Percentiles rank a stretch among this genome's conserved stretches.
Conservation (phyloP, 768 basidiomycete genomes). For the Austroboletus eburneus region DNA sequence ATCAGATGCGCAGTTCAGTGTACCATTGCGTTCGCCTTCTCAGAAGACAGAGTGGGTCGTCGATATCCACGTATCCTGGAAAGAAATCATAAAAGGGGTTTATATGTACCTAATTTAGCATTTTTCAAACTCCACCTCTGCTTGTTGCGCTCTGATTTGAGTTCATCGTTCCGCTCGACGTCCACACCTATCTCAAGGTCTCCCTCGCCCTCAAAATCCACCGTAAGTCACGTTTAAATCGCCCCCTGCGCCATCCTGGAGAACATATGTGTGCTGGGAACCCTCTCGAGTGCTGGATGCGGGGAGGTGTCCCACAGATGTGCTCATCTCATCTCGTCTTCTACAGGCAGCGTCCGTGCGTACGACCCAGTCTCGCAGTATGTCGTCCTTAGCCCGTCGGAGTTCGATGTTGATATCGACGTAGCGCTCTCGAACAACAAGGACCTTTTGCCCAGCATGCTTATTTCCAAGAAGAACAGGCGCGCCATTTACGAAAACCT, state of each 20-base stretch:
- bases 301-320: conserved; percentile 27
- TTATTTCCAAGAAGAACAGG: conserved; percentile 94
- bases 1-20: no score
- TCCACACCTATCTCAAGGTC: conserved; percentile 34
- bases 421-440: conserved; percentile 29
- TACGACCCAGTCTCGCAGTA: conserved; percentile 32
- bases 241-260: conserved; percentile 4
- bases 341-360: conserved; percentile 34
- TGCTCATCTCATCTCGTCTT: conserved; percentile 16
- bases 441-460: conserved; percentile 60
- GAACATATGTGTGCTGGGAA: conserved; percentile 1
- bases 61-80: no score
- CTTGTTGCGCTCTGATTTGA: background rate
- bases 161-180: conserved; percentile 33
- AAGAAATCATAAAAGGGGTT: conserved; percentile 11
- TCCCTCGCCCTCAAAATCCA: conserved; percentile 15
- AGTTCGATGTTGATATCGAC: background rate
- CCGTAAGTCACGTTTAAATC: conserved; percentile 19
- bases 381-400: conserved; percentile 10
- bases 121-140: conserved; percentile 23
- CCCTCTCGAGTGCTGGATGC: conserved; percentile 32
- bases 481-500: conserved; percentile 98
- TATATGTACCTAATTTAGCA: conserved; percentile 9
- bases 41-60: no score
- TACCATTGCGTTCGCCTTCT: no score